Evolutionary conservation across 2,329 filamentous ascomycete genomes (phyloP).

Genomic region (Alternaria conjuncta): DNA sequence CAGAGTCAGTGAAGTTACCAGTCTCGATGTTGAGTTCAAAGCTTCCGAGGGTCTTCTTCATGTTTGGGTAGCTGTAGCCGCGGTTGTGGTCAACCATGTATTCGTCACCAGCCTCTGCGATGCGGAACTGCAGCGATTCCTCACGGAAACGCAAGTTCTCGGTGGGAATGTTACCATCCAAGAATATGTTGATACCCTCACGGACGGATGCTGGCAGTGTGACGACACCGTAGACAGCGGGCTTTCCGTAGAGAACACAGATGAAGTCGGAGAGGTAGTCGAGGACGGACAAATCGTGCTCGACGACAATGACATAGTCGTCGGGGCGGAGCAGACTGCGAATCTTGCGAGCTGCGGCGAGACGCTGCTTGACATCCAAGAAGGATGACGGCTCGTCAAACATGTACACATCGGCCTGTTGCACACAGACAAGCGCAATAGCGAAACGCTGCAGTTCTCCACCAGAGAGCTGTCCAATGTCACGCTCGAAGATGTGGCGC

Average conservation of each 20-base stretch:
- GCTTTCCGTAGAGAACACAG: conserved; percentile 94
- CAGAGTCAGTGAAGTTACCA: conserved; percentile 94
- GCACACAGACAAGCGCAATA: conserved; percentile 93
- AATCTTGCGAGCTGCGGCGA: conserved; percentile 90
- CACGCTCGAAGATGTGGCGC: conserved; percentile 87
- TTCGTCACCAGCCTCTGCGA: conserved; percentile 87
- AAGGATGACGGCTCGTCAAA: conserved; percentile 99
- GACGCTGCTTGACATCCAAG: conserved; percentile 98
- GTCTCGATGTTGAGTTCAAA: conserved; percentile 84
- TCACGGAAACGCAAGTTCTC: conserved; percentile 99
- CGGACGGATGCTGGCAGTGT: conserved; percentile 94
- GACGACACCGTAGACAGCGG: conserved; percentile 96
- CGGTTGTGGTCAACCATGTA: conserved; percentile 83
- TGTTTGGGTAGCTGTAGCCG: conserved; percentile 84
- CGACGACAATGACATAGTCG: conserved; percentile 97
- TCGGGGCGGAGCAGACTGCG: conserved; percentile 86
- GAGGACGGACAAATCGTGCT: conserved; percentile 97
- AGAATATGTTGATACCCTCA: conserved; percentile 99
- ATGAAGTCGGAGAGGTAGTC: conserved; percentile 99
- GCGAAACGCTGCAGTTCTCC: conserved; percentile 98
- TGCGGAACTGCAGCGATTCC: conserved; percentile 93
- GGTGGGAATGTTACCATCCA: conserved; percentile 96
- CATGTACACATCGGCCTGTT: conserved; percentile 96
- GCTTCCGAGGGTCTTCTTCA: conserved; percentile 90
- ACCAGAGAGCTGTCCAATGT: conserved; percentile 88